Base-by-base conservation (phyloP, 2,329 filamentous ascomycete genomes). In the Fusarium bactridioides region DNA sequence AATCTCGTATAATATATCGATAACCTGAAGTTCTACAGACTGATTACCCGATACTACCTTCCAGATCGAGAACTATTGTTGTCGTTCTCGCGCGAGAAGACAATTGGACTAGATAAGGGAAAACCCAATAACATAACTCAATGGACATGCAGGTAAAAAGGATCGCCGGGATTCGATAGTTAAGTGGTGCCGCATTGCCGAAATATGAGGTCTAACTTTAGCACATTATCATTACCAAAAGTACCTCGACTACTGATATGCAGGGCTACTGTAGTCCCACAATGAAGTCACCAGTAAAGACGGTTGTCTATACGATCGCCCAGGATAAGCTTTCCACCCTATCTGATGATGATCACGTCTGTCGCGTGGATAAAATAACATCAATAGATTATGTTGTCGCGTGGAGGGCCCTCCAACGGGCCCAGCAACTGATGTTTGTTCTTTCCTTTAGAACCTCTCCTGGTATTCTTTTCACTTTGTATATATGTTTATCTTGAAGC, bases 331-430 rank as follows among this genome's bases (percentile, higher is more conserved):
- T 33, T 33, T 33, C 13, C 3, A 33, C 13, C 31, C 31, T 15
- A 33, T 33, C 13, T 33, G 13, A 15, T 33, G 31, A 33, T 33
- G 31, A 15, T 33, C 31, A 15, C 31, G 31, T 33, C 13, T 33
- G 31, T 33, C 6, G 31, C 13, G 33, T 35, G 8, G 8, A 16
- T 35, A 35, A 35, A 16, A 5, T 9, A 10, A 35, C 16, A 35
- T 0, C 8, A 18, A 18, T 9, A 9, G 8, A 18, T 35, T 35
- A 18, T 35, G 3, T 8, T 33, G 15, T 15, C 15, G 13, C 31
- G 31, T 15, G 31, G 31, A 16, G 7, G 15, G 13, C 1, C 7
- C 1, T 15, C 0, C 13, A 15, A 33, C 7, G 7, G 31, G 13
- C 15, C 31, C 15, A 33, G 31, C 7, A 33, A 33, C 31, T 33